These are phyloP conservation scores for Lasiosphaeria hispida DNA, from an alignment of 495 filamentous ascomycete genomes.

Conservation along the genomic window DNA sequence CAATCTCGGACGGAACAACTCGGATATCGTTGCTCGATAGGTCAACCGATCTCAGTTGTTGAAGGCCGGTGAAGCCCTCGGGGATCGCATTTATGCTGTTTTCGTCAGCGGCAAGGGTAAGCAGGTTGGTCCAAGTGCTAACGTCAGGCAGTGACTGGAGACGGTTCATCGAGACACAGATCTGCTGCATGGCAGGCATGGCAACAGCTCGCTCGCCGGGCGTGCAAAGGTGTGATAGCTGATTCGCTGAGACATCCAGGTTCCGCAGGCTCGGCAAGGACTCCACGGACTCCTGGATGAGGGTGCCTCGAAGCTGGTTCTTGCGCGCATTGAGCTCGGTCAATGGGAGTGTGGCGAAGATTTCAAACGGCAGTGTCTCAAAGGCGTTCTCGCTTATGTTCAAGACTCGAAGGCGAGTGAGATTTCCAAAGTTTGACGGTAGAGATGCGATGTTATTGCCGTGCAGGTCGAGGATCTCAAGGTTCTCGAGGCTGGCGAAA, in stretches of 20 bases:
- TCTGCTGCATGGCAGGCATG: slow-evolving; percentile 69
- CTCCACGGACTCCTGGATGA: slow-evolving; percentile 62
- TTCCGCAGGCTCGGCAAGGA: slow-evolving; percentile 62
- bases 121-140: slow-evolving; percentile 65
- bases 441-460: slow-evolving; percentile 75
- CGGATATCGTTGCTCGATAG: slow-evolving; percentile 81
- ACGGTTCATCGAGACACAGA: slow-evolving; percentile 75
- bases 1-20: slow-evolving; percentile 70
- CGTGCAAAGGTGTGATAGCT: slow-evolving; percentile 51
- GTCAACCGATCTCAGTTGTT: slow-evolving; percentile 68
- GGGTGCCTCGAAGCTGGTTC: slow-evolving; percentile 70
- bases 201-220: slow-evolving; percentile 25
- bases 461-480: slow-evolving; percentile 80
- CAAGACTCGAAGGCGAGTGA: slow-evolving; percentile 66
- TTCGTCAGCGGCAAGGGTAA: slow-evolving; percentile 71
- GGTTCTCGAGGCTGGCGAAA: slow-evolving; percentile 57
- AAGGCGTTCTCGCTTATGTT: slow-evolving; percentile 78
- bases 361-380: slow-evolving; percentile 63
- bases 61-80: slow-evolving; percentile 64
- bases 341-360: slow-evolving; percentile 63
- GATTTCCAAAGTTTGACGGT: slow-evolving; percentile 61
- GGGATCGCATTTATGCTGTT: slow-evolving; percentile 76
- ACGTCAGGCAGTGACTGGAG: slow-evolving; percentile 69
- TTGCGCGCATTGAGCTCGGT: slow-evolving; percentile 72
- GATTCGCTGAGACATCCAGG: slow-evolving; percentile 75